A percentile compares a stretch with the other conserved stretches of the same genome.
Conservation (phyloP, 2,329 filamentous ascomycete species). For the Alternaria tenuissima region DNA sequence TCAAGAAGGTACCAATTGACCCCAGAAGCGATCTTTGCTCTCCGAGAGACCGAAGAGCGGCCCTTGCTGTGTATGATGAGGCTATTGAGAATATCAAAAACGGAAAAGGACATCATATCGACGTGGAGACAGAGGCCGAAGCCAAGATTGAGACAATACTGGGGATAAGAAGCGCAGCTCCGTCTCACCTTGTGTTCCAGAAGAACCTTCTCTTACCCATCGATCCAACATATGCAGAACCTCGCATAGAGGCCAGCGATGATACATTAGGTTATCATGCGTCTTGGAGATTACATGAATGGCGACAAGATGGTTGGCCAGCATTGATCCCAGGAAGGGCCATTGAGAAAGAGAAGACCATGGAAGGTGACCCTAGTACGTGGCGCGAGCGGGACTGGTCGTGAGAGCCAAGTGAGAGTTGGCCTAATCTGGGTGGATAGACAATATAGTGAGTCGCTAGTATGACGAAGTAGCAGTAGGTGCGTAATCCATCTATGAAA, state of each 20-base stretch:
- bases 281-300: slow-evolving; percentile 19
- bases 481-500: neutral
- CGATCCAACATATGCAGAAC: slow-evolving; percentile 28
- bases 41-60: neutral
- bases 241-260: slow-evolving; percentile 14
- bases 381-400: neutral
- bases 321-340: slow-evolving; percentile 8
- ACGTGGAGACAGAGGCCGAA: slow-evolving; percentile 13
- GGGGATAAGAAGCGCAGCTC: slow-evolving; percentile 6
- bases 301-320: slow-evolving; percentile 31
- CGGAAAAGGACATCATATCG: neutral
- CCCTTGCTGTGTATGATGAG: neutral
- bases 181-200: slow-evolving; percentile 16
- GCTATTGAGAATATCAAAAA: neutral
- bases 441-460: neutral
- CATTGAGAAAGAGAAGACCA: slow-evolving; percentile 1
- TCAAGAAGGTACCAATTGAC: neutral
- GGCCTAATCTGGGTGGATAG: neutral
- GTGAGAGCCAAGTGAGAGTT: neutral
- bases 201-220: slow-evolving; percentile 13
- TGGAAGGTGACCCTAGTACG: neutral
- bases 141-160: slow-evolving; percentile 21
- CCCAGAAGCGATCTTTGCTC: neutral
- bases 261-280: slow-evolving; percentile 8
- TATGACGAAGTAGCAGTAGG: neutral